Base-by-base conservation (phyloP, 2,329 filamentous ascomycete species). In the Cordyceps cicadae region DNA sequence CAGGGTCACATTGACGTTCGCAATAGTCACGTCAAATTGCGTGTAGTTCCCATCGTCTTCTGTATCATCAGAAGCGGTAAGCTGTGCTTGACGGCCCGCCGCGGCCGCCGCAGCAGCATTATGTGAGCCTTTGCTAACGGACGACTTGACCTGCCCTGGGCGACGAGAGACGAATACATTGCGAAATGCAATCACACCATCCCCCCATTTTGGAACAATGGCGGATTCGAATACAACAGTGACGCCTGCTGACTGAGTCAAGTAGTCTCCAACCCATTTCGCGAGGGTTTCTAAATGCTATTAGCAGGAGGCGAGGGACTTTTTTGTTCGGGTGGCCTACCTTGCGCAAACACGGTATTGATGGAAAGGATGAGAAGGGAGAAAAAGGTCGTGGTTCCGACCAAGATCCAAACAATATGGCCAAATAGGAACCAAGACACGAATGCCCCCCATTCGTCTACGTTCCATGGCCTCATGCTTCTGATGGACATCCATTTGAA, bases 401-500 rank as follows among this genome's bases (percentile, higher is more conserved):
- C 82, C n/a, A 97, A 82, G 67, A 99, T 85, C 94, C 94, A 99
- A 12, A 96, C 83, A 9, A 99, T 79, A 73, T 99, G 94, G 0
- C 93, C 94, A 59, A 97, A 81, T 64, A 97, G 82, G 64, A 99
- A 88, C 93, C 93, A 97, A 2, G 94, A 97, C 58, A 81, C 85
- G 64, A 99, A 93, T 4, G 94, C 94, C 51, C 92, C 90, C 79
- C 96, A 97, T 76, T 99, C 94, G 72, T 99, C 94, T 24, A 88
- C 84, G 72, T 96, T 99, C 84, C 94, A 99, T 0, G 94, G 94
- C 43, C 94, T 83, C 72, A 89, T 90, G 71, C 92, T 96, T 70
- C 92, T 82, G 68, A 99, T 99, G 2, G 94, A 95, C 68, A 94
- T 87, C 94, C 94, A 99, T 75, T 99, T 99, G 77, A 97, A 95